phyloP scores from a whole-genome alignment of 1,284 basidiomycete genomes.

The Leccinum subrobustum region DNA sequence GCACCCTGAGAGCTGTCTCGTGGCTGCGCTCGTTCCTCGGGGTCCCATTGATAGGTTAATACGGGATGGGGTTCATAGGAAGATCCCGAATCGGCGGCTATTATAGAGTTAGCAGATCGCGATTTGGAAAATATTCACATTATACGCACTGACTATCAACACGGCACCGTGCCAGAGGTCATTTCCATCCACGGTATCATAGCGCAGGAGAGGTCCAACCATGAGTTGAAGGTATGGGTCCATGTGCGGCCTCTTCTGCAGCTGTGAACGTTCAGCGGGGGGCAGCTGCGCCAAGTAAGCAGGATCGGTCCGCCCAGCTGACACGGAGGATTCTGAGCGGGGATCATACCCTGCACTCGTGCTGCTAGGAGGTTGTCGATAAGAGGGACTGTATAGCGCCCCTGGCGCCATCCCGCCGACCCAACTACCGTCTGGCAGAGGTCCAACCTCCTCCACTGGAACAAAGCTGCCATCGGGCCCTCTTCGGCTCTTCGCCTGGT shows the following conservation, averaged over 20 bases:
- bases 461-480: constrained; percentile 50
- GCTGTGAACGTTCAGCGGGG: constrained; percentile 63
- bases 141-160: constrained; percentile 73
- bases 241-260: constrained; percentile 59
- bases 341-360: constrained; percentile 8
- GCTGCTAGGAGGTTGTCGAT: constrained; percentile 5
- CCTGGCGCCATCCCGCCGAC: constrained; percentile 53
- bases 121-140: neutral
- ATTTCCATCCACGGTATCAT: constrained; percentile 81
- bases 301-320: constrained; percentile 21
- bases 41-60: constrained; percentile 79
- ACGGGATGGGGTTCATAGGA: constrained; percentile 76
- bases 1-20: constrained; percentile 16
- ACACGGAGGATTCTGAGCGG: constrained; percentile 10
- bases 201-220: constrained; percentile 87
- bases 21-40: constrained; percentile 37
- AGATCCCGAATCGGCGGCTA: constrained; percentile 76
- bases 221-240: constrained; percentile 74
- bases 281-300: constrained; percentile 48
- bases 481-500: constrained; percentile 37
- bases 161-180: constrained; percentile 86
- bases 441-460: constrained; percentile 54
- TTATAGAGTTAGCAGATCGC: constrained; percentile 10
- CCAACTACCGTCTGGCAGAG: constrained; percentile 50
- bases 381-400: constrained; percentile 20